phyloP scores from a whole-genome alignment of 345 rosid species.

The Isatis tinctoria region DNA sequence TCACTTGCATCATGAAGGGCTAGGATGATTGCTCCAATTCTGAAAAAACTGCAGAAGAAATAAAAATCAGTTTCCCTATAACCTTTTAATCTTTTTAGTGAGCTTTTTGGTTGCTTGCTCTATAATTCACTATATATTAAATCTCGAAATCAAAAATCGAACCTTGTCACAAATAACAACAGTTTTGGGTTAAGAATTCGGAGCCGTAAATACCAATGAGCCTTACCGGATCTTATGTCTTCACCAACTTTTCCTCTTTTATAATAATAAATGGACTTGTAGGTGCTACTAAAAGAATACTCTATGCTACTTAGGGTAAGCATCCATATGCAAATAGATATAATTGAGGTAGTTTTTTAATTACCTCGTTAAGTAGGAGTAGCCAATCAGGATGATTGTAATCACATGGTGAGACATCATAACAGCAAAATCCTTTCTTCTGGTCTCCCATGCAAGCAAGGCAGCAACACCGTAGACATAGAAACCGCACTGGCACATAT shows the following conservation, averaged over 20 bases:
- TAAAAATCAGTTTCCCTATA: background rate
- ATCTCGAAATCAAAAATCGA: background rate
- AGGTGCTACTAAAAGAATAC: background rate
- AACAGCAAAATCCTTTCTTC: slow-evolving; percentile 91
- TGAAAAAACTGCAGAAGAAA: slow-evolving; percentile 61
- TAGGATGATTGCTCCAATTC: slow-evolving; percentile 70
- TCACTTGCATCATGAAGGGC: slow-evolving; percentile 97
- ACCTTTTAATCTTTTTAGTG: background rate
- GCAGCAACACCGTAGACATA: slow-evolving; percentile 79
- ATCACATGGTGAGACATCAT: slow-evolving; percentile 99
- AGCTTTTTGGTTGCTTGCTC: background rate
- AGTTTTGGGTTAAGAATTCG: background rate
- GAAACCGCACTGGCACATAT: slow-evolving; percentile 97
- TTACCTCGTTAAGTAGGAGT: slow-evolving; percentile 80
- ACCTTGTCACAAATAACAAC: background rate
- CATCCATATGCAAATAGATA: background rate
- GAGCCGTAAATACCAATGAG: background rate
- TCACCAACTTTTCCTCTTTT: too few species aligned
- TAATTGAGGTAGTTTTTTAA: background rate
- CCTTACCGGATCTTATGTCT: too few species aligned
- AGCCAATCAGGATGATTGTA: slow-evolving; percentile 70
- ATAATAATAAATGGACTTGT: background rate
- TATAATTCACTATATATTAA: background rate
- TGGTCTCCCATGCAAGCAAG: slow-evolving; percentile 87
- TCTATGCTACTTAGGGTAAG: background rate